These are phyloP conservation scores for Candida piceae DNA, from an alignment of 805 yeast genomes.

Conservation along the genomic window DNA sequence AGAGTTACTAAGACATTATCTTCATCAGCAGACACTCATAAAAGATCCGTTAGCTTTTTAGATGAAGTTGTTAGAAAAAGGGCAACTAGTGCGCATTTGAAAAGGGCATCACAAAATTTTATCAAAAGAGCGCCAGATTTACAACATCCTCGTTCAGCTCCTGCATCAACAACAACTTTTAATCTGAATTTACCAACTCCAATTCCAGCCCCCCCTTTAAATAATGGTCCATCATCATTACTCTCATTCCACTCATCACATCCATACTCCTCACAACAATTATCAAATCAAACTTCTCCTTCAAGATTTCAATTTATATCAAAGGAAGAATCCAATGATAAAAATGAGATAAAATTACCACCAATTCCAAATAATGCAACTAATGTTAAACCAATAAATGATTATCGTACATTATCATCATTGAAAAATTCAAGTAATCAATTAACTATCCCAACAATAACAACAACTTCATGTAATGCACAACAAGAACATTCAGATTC, in stretches of 20 bases:
- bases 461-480: too few relatives aligned
- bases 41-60: slow-evolving; percentile 11
- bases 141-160: slow-evolving; percentile 16
- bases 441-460: neutral
- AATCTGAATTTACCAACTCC: neutral
- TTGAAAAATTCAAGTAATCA: too few relatives aligned
- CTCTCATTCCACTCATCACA: neutral
- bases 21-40: slow-evolving; percentile 1
- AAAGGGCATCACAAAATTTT: slow-evolving; percentile 22
- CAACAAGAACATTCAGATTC: slow-evolving; percentile 7
- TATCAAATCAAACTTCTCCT: slow-evolving; percentile 24
- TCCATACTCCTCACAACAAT: neutral
- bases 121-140: slow-evolving; percentile 12
- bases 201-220: neutral
- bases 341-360: slow-evolving; percentile 21
- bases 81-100: slow-evolving; percentile 24
- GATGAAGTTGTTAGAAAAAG: slow-evolving; percentile 25
- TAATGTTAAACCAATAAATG: neutral
- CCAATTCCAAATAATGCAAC: slow-evolving; percentile 25
- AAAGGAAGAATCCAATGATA: slow-evolving; percentile 3
- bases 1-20: neutral
- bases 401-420: too few relatives aligned
- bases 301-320: slow-evolving; percentile 25
- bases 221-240: neutral
- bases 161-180: slow-evolving; percentile 15